These are phyloP conservation scores for Vaccinium vitisidaea DNA, from an alignment of 148 eudicot species.

Conservation along the genomic window DNA sequence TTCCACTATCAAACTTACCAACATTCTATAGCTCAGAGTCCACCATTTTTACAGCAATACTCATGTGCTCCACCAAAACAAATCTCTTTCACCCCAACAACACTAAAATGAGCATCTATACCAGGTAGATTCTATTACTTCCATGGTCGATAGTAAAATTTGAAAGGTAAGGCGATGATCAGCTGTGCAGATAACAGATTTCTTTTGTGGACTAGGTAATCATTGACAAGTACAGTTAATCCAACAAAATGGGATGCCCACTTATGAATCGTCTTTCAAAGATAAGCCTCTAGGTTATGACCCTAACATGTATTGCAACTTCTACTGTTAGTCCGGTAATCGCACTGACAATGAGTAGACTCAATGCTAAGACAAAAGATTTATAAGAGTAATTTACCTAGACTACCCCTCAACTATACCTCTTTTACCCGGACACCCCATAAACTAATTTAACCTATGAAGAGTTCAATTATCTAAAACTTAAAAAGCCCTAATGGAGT, in stretches of 20 bases:
- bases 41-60: no score
- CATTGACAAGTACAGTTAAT: neutral
- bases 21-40: neutral
- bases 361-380: neutral
- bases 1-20: neutral
- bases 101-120: neutral
- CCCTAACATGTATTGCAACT: neutral
- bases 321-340: neutral
- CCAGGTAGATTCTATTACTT: neutral
- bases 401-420: no score
- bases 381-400: neutral
- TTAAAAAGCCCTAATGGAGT: no score
- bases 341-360: neutral
- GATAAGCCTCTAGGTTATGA: conserved; percentile 1
- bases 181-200: neutral
- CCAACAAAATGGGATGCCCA: neutral
- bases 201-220: neutral
- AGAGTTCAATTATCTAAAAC: no score
- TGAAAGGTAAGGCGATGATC: neutral
- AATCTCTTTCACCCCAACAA: no score
- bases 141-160: neutral
- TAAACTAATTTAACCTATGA: no score
- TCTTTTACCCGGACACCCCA: no score
- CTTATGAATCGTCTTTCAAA: neutral
- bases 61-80: no score